Base-by-base conservation (phyloP, 805 yeast species). In the Starmerella scarabaei region DNA sequence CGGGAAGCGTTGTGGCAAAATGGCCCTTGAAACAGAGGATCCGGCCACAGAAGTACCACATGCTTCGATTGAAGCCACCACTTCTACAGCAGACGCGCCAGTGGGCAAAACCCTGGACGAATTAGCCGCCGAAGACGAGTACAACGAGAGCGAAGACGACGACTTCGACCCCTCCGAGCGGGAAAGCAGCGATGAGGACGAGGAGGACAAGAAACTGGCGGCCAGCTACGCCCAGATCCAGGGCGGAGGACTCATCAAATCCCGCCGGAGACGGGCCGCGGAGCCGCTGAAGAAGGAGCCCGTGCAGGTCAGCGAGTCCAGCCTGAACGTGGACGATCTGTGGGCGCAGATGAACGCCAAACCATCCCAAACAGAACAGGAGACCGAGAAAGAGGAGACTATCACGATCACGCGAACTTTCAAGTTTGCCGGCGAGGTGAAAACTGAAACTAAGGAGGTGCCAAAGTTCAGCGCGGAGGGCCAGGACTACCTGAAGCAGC, bases 381-480 rank as follows among this genome's bases (percentile, higher is more conserved):
- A 12, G 12, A 12, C 32, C 18, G 28, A 51, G 15, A 68, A 65
- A 15, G 75, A 76, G 37, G 75, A 76, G 37, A 69, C 69, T 54
- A 71, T 88, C 41, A 72, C 74, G 50, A 85, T 88, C 41, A 76
- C 72, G 44, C 68, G 91, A 46, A 72, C 77, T 2, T 88, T 82
- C 56, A 80, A 81, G 42, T 88, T 84, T 67, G 97, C 98, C 0
- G 96, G 96, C 5, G 80, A 80, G 51, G 65, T 75, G 2, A 67
- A 80, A 2, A 72, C 79, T 0, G 94, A 86, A 53, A 77, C 77
- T 43, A 84, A 82, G 58, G 65, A 69, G 59, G 96, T 91, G 1
- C 79, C 74, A 35, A 71, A 69, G 6, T 67, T 73, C 34, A 80
- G 94, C 7, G 91, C 91, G 12, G 95, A 84, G 56, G 97, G 93